These are phyloP conservation scores for Cercospora canescens DNA, from an alignment of 2,329 filamentous ascomycete species.

Conservation along the genomic window DNA sequence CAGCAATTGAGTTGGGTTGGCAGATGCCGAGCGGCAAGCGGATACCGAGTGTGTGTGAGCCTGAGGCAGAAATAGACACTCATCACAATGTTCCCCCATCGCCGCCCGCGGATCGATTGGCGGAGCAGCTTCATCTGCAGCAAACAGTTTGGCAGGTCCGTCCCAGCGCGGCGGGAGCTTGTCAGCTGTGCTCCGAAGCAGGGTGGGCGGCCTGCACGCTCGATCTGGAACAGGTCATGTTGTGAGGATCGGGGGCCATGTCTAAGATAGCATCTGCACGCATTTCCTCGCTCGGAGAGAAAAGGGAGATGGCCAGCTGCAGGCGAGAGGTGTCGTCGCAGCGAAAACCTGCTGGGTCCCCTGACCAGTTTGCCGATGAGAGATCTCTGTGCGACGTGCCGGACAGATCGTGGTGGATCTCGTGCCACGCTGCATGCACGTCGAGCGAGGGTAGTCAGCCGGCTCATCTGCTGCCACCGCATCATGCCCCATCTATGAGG, in stretches of 20 bases:
- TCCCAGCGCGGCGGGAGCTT: not conserved
- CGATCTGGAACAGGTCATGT: not conserved
- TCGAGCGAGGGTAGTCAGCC: not conserved
- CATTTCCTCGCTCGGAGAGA: not conserved
- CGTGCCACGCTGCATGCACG: not conserved
- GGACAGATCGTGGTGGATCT: slow-evolving; percentile 6
- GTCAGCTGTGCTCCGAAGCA: not conserved
- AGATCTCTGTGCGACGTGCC: slow-evolving; percentile 1
- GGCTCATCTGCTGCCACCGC: not conserved
- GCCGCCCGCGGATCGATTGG: not conserved
- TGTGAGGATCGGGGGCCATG: not conserved
- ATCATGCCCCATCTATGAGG: not conserved
- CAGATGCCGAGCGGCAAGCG: too few relatives aligned
- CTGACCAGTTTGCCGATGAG: not conserved
- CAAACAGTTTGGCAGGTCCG: not conserved
- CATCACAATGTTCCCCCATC: not conserved
- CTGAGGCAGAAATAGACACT: not conserved
- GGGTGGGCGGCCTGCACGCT: not conserved
- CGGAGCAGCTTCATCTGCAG: not conserved
- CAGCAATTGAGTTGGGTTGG: not conserved
- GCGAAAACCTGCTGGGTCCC: not conserved
- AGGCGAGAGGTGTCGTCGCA: not conserved
- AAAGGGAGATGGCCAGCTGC: not conserved
- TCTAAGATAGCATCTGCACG: not conserved
- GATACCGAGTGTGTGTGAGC: not conserved